Percentiles rank a stretch among this genome's conserved stretches.
phyloP scores from a whole-genome alignment of 192 early-diverging fungal genomes.

The Linnemannia exigua region DNA sequence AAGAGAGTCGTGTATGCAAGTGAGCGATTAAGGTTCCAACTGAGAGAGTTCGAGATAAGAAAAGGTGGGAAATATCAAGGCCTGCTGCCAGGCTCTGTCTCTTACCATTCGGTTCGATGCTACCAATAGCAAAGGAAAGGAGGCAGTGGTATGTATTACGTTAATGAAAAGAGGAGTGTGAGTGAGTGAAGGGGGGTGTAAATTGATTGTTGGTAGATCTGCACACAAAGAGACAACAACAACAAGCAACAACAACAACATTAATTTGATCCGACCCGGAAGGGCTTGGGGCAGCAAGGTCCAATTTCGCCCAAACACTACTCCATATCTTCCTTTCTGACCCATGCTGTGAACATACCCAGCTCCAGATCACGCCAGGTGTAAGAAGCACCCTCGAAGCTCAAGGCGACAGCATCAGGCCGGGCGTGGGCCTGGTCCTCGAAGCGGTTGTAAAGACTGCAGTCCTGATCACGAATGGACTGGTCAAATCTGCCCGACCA shows the following conservation, averaged over 20 bases:
- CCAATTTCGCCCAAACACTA: neutral
- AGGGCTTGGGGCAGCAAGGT: neutral
- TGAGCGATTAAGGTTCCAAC: neutral
- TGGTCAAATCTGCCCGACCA: conserved; percentile 8
- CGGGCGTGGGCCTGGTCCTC: conserved; percentile 26
- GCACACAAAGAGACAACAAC: neutral
- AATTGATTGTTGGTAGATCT: neutral
- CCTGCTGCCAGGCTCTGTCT: neutral
- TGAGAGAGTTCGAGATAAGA: neutral
- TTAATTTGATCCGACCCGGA: conserved; percentile 27
- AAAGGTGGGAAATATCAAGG: neutral
- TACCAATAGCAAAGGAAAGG: neutral
- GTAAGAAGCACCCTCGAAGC: conserved; percentile 61
- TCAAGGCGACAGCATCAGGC: conserved; percentile 36
- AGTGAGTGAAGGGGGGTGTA: neutral
- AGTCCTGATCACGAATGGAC: conserved; percentile 9
- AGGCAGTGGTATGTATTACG: neutral
- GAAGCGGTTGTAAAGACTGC: conserved; percentile 45
- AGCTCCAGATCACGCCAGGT: conserved; percentile 64
- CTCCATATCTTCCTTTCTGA: neutral
- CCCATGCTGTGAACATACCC: conserved; percentile 33
- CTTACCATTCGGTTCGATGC: conserved; percentile 51
- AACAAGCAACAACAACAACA: neutral
- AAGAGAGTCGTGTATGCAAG: too few species aligned
- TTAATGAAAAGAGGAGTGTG: neutral